Percentiles rank a stretch among this genome's conserved stretches.
These are phyloP conservation scores for Paramecium tetraurelia DNA, from an alignment of 73 alveolate species.

Conservation along the genomic window DNA sequence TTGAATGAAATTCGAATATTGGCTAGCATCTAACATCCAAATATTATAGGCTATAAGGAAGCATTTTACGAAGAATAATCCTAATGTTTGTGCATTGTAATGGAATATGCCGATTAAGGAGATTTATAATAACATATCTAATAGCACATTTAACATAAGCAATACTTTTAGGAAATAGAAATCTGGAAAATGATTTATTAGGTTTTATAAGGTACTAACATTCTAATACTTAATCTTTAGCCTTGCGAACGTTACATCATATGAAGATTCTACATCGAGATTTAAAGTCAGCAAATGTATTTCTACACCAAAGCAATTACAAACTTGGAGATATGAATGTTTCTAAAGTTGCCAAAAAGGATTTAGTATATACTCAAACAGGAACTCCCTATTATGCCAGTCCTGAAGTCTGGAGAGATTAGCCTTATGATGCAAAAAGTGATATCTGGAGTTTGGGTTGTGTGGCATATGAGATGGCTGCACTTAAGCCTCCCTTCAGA, in stretches of 20 bases:
- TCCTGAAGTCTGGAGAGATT: conserved; percentile 86
- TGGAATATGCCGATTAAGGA: conserved; percentile 79
- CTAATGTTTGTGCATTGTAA: conserved; percentile 63
- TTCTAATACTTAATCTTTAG: not conserved
- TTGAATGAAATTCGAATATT: conserved; percentile 81
- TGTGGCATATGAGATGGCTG: conserved; percentile 89
- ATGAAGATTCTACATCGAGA: conserved; percentile 70
- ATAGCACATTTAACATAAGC: conserved; percentile 57
- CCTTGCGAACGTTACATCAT: conserved; percentile 64
- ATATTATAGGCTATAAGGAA: conserved; percentile 65
- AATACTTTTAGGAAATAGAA: conserved; percentile 65
- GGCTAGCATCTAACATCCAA: conserved; percentile 69
- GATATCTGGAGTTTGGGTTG: conserved; percentile 97
- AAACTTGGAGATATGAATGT: conserved; percentile 92
- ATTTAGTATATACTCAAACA: conserved; percentile 85
- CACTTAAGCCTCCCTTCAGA: conserved; percentile 90
- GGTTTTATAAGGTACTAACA: conserved; percentile 52
- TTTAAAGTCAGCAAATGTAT: conserved; percentile 77
- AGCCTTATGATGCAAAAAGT: conserved; percentile 84
- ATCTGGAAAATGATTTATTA: conserved; percentile 80
- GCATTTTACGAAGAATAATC: conserved; percentile 69
- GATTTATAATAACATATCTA: conserved; percentile 73
- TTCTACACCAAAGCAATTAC: conserved; percentile 60
- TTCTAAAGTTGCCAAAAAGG: conserved; percentile 76
- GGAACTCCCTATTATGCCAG: conserved; percentile 98